Evolutionary conservation across 768 basidiomycete genomes (phyloP), one percentile per base, ranked within the genome.

Genomic region (Mycena leptocephala): DNA sequence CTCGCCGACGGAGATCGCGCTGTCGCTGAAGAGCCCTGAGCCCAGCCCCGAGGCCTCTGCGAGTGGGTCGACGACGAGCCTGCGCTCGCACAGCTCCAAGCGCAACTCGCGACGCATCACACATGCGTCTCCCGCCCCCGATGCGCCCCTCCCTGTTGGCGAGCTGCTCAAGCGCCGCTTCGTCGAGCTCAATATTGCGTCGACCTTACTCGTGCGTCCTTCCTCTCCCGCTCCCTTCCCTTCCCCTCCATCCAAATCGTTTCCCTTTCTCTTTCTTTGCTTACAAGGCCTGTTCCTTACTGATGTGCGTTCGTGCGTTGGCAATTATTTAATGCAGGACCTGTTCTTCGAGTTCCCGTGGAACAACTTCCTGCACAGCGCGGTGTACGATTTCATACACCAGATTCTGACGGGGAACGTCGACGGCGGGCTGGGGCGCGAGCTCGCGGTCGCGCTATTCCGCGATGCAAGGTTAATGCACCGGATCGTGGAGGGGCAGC

Each of bases 351-450:
- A 95, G 75, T 98, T 94, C 80, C 97, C 97, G 0, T 96, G 96
- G 94, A 99, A 99, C 85, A 99, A 99, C 82, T 99, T 99, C 83
- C 86, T 99, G 35, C 98, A 99, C 83, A 97, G 96, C 80, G 94
- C 97, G 35, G 96, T 98, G 22, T 99, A 99, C 82, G 98, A 99
- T 83, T 88, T 98, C 72, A 89, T 99, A 1, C 98, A 99, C 82
- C 98, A 99, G 83, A 94, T 99, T 56, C 89, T 99, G 70, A 97
- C 95, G 2, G 97, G 97, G 18, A 92, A 93, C 30, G 90, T 97
- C 26, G 95, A 97, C 56, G 64, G 46, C 10, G 64, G 64, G 7
- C 32, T 48, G 11, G 98, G 98, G 80, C 92, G 96, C 71, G 94
- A 97, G 78, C 89, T 99, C 37, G 93, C 94, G 26, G 86, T 97